Evolutionary conservation across 768 basidiomycete genomes (phyloP), one percentile per base, ranked within the genome.

Genomic region (Cystofilobasidium macerans): DNA sequence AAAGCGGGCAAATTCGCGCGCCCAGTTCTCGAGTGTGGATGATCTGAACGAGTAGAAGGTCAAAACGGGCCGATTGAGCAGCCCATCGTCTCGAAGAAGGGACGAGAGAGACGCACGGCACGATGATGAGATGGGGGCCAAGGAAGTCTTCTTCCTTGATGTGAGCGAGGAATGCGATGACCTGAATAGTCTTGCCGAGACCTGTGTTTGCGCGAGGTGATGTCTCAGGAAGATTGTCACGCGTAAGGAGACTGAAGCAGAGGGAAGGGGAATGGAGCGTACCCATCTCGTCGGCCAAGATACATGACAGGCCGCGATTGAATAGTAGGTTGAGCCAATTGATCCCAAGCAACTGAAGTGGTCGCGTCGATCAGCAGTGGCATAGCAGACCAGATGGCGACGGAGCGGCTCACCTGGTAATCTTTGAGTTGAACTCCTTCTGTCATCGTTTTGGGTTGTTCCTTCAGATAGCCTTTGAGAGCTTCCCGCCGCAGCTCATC

Each of bases 231-330:
- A 67, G 72, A 35, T 70, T n/a, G n/a, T n/a, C n/a, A n/a, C n/a
- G n/a, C n/a, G n/a, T n/a, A n/a, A n/a, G n/a, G n/a, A n/a, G n/a
- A n/a, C n/a, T n/a, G n/a, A n/a, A n/a, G n/a, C n/a, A n/a, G 38
- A 59, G 43, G 56, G 61, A 61, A 57, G 62, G 1, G n/a, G 47
- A 13, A 53, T 20, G 28, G 62, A 30, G 47, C 36, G 81, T 83
- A 89, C 94, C 94, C 95, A 99, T 99, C 76, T 99, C 95, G 76
- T 99, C 95, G 2, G 95, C 95, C 48, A 99, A 82, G 73, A 99
- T 98, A 76, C 94, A 97, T 69, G 90, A 93, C 59, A 88, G 81
- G 66, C 82, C 82, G 71, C 83, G 84, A 65, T 80, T 81, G 76
- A 91, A 92, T 60, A 98, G 78, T 26, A 98, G 77, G 76, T 89